Evolutionary conservation across 2,329 filamentous ascomycete genomes (phyloP).

Genomic region (Colletotrichum magnum): DNA sequence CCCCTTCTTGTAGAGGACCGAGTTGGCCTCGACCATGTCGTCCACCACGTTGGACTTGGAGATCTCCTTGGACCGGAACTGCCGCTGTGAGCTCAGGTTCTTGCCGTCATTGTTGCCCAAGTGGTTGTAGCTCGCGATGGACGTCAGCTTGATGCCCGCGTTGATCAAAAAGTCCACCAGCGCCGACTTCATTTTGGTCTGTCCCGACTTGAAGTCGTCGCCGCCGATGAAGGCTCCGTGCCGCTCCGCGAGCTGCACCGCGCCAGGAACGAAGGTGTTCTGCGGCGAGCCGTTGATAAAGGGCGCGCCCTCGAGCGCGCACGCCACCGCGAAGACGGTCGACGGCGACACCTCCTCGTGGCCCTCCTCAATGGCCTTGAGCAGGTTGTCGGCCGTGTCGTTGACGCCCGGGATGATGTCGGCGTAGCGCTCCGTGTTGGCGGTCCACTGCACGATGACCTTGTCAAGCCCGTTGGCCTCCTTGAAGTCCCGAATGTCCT

Average conservation of each 20-base stretch:
- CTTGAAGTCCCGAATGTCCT: conserved; percentile 96
- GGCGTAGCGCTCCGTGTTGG: conserved; percentile 97
- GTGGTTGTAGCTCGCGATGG: conserved; percentile 99
- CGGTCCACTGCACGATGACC: conserved; percentile 98
- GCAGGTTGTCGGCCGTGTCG: conserved; percentile 94
- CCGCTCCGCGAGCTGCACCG: conserved; percentile 88
- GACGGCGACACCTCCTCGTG: conserved; percentile 95
- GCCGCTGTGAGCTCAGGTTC: conserved; percentile 96
- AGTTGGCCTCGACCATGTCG: conserved; percentile 98
- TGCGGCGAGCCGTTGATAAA: conserved; percentile 99
- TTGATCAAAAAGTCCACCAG: conserved; percentile 99
- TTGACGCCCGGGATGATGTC: conserved; percentile 91
- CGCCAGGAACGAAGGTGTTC: conserved; percentile 98
- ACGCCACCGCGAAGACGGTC: conserved; percentile 95
- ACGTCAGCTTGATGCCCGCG: conserved; percentile 98
- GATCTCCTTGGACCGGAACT: conserved; percentile 99
- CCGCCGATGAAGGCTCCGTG: conserved; percentile 93
- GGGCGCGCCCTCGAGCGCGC: conserved; percentile 87
- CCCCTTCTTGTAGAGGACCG: conserved; percentile 87
- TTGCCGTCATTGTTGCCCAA: conserved; percentile 99
- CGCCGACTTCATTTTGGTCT: conserved; percentile 99
- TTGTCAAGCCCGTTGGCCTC: conserved; percentile 87
- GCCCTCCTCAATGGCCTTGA: conserved; percentile 87
- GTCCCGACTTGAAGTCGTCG: conserved; percentile 99
- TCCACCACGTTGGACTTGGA: conserved; percentile 99